Conservation (phyloP, 2,329 filamentous ascomycete species). For the Colletotrichum lentis region DNA sequence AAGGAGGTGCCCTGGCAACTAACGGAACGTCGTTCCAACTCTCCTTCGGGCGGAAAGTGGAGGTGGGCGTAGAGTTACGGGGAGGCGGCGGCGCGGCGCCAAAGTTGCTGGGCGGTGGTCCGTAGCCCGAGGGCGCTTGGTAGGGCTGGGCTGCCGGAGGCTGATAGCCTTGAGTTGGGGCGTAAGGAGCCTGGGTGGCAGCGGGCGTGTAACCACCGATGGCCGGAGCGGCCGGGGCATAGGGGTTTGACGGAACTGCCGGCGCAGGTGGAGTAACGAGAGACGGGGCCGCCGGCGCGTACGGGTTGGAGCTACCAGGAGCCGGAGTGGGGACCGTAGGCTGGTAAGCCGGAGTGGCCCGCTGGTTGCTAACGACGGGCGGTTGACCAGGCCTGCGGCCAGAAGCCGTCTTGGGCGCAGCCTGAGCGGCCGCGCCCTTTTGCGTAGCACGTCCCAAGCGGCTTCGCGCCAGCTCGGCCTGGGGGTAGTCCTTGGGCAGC, state of each 20-base stretch:
- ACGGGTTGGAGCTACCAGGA: conserved; percentile 28
- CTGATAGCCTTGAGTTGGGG: conserved; percentile 62
- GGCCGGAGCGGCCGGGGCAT: conserved; percentile 43
- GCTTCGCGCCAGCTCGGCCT: conserved; percentile 85
- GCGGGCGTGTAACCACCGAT: conserved; percentile 37
- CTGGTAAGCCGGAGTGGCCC: conserved; percentile 23
- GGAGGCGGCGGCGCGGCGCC: conserved; percentile 48
- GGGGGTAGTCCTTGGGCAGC: conserved; percentile 81
- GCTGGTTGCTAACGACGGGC: conserved; percentile 27
- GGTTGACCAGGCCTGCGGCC: conserved; percentile 40
- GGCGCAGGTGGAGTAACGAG: conserved; percentile 47
- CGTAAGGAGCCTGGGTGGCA: conserved; percentile 51
- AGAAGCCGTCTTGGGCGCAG: conserved; percentile 48
- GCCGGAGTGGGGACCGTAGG: conserved; percentile 12
- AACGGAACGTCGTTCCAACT: conserved; percentile 97
- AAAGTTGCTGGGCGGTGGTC: conserved; percentile 46
- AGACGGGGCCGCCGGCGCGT: conserved; percentile 44
- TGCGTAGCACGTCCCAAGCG: conserved; percentile 85
- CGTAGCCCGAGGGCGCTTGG: conserved; percentile 48
- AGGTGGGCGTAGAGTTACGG: conserved; percentile 70
- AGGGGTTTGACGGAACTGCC: conserved; percentile 46
- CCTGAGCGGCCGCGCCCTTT: conserved; percentile 49
- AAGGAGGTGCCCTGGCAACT: conserved; percentile 76
- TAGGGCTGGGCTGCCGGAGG: conserved; percentile 54
- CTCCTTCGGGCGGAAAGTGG: conserved; percentile 74